Percentiles rank a stretch among this genome's conserved stretches.
Conservation (phyloP, 208 protist species). For the Leishmania aethiopica region DNA sequence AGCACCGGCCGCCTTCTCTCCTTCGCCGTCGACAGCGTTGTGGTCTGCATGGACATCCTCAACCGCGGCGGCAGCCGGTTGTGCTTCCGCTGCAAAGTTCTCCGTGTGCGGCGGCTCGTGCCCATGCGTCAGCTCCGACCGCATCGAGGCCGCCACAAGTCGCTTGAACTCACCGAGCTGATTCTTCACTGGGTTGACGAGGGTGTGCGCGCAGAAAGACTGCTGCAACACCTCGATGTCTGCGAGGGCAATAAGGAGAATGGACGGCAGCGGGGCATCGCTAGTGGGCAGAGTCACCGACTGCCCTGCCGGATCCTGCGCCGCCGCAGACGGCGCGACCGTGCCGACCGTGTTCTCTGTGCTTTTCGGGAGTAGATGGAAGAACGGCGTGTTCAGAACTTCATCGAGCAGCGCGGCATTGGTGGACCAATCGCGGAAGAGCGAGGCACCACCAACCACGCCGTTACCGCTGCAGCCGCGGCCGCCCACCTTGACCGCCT, state of each 20-base stretch:
- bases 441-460: neutral
- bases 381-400: neutral
- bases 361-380: neutral
- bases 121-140: conserved; percentile 29
- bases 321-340: neutral
- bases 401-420: conserved; percentile 14
- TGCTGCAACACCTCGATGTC: conserved; percentile 61
- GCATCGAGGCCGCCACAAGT: conserved; percentile 37
- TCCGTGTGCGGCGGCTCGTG: neutral
- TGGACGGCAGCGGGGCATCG: conserved; percentile 27
- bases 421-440: conserved; percentile 17
- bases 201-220: conserved; percentile 60
- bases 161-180: conserved; percentile 47
- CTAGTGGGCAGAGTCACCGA: conserved; percentile 16
- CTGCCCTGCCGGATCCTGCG: neutral
- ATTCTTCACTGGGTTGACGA: conserved; percentile 36
- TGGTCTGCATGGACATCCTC: neutral
- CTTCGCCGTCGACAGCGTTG: neutral
- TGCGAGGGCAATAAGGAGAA: conserved; percentile 58
- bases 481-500: neutral
- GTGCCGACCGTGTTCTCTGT: neutral
- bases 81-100: neutral
- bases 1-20: neutral
- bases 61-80: neutral
- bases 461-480: neutral